Evolutionary conservation across 2,329 filamentous ascomycete species (phyloP).

Genomic region (Colletotrichum agaves): DNA sequence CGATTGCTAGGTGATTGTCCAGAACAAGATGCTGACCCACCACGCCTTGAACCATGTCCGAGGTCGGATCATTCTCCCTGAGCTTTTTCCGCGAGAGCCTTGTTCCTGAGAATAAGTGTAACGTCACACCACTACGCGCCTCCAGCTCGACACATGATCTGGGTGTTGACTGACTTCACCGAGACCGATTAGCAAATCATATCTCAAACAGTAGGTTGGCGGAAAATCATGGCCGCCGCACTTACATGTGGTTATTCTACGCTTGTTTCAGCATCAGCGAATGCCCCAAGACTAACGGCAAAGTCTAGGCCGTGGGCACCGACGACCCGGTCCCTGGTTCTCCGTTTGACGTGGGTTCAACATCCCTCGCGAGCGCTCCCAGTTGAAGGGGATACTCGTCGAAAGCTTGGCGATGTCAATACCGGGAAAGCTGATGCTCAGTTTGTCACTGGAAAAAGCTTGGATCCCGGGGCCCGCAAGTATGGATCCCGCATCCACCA

Average conservation of each 20-base stretch:
- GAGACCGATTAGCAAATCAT: not conserved
- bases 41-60: constrained; percentile 32
- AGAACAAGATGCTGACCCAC: too few relatives aligned
- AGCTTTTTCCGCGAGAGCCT: constrained; percentile 33
- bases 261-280: constrained; percentile 21
- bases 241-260: constrained; percentile 29
- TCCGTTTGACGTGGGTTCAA: not conserved
- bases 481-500: constrained; percentile 18
- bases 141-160: constrained; percentile 39
- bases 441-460: constrained; percentile 36
- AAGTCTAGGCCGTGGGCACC: not conserved
- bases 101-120: constrained; percentile 21
- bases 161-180: constrained; percentile 4
- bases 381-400: not conserved
- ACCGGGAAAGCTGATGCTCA: constrained; percentile 38
- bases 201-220: not conserved
- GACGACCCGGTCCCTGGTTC: not conserved
- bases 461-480: constrained; percentile 39
- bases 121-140: constrained; percentile 40
- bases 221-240: not conserved
- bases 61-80: constrained; percentile 33
- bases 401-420: constrained; percentile 36
- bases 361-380: not conserved
- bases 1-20: too few relatives aligned
- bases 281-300: constrained; percentile 37